phyloP scores from a whole-genome alignment of 192 early-diverging fungal species.

The Backusella liffmaniae region DNA sequence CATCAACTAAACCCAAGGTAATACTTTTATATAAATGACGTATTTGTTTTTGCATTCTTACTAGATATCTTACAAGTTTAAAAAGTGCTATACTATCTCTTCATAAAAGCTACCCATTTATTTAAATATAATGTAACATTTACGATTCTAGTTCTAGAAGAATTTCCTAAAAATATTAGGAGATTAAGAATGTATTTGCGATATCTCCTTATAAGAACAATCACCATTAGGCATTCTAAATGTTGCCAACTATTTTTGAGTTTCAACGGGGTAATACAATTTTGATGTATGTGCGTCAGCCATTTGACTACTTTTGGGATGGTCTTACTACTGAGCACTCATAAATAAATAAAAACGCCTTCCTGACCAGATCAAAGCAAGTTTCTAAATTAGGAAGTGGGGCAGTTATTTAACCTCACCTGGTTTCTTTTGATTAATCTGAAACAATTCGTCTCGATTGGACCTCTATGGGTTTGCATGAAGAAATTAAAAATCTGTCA shows the following conservation, averaged over 20 bases:
- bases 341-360: slow-evolving; percentile 3
- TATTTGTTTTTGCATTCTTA: background rate
- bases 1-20: background rate
- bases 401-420: background rate
- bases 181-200: slow-evolving; percentile 1
- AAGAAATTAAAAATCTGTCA: slow-evolving; percentile 9
- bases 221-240: background rate
- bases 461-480: background rate
- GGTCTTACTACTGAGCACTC: background rate
- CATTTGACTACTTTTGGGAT: background rate
- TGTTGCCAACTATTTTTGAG: background rate
- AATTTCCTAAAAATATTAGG: slow-evolving; percentile 4
- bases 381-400: background rate
- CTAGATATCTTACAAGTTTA: background rate
- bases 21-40: background rate
- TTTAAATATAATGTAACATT: background rate
- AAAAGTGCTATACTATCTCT: no score
- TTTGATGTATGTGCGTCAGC: slow-evolving; percentile 6
- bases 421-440: background rate
- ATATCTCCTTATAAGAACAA: background rate
- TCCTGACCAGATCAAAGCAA: background rate
- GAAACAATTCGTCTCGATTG: background rate
- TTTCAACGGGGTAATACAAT: background rate
- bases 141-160: background rate
- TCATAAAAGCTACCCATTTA: background rate